Base-by-base conservation (phyloP, 352 stramenopile species). In the Pilasporangium apinafurcum region DNA sequence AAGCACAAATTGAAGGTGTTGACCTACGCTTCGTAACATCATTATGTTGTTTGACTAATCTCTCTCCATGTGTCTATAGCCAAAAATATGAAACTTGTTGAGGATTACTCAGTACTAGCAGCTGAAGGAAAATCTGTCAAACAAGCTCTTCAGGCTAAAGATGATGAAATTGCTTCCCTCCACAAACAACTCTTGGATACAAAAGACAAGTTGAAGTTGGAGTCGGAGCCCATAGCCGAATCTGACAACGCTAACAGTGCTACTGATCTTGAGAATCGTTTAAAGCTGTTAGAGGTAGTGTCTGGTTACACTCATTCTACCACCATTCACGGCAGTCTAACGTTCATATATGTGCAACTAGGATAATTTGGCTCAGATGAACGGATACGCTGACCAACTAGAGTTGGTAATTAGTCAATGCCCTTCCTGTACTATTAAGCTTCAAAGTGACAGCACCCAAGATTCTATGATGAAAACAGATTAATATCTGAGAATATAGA, bases 331-430 rank as follows among this genome's bases (percentile, higher is more conserved):
- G 24, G 41, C 28, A 44, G 18, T 16, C 20, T 26, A 42, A 24
- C 10, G 21, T 17, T 47, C 20, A 48, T 57, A 14, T 34, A n/a
- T n/a, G n/a, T n/a, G n/a, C n/a, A n/a, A 21, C 3, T 47, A 90
- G 78, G 78, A 90, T 26, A 90, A 85, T 31, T 45, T 90, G 48
- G 60, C 58, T 13, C 78, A 90, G 37, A 81, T 90, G 57, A 90
- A 90, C 47, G 65, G 51, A 36, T 90, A 90, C 36, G 78, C 78
- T 8, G 78, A 90, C 45, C 78, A 90, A 36, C 46, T 90, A 9
- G 78, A 90, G 44, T 59, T 85, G 48, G 55, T 90, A 2, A 90
- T 90, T 41, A 59, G 53, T 12, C 74, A 87, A 37, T 90, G 78
- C 18, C 56, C 72, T 12, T 68, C 70, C 13, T 90, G 78, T 49